Evolutionary conservation across 192 early-diverging fungal genomes (phyloP).

Genomic region (Rhizoclosmatium globosum): DNA sequence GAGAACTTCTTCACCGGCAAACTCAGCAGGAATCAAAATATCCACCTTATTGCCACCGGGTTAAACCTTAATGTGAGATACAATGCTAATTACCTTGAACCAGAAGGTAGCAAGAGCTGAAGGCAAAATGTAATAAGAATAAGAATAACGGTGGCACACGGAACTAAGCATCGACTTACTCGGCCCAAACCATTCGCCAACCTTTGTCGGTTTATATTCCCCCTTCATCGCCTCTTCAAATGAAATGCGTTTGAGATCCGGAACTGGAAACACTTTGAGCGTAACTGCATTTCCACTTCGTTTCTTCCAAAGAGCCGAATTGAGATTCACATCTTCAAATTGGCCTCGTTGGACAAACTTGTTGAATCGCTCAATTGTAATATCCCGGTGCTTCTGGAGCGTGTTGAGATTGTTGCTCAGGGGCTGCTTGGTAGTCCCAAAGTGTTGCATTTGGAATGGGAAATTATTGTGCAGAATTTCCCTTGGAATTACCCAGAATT

Average conservation of each 20-base stretch:
- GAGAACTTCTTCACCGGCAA: conserved; percentile 79
- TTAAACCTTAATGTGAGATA: neutral
- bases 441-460: neutral
- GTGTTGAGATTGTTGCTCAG: too few relatives aligned
- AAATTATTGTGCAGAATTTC: neutral
- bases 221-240: conserved; percentile 81
- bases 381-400: conserved; percentile 71
- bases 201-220: conserved; percentile 70
- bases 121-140: neutral
- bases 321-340: conserved; percentile 76
- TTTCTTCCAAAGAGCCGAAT: conserved; percentile 51
- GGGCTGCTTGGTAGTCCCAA: neutral
- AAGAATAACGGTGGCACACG: neutral
- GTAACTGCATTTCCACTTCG: conserved; percentile 52
- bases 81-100: conserved; percentile 40
- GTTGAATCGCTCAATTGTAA: conserved; percentile 77
- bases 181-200: conserved; percentile 85
- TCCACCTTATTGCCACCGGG: conserved; percentile 43
- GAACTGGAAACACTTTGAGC: conserved; percentile 70
- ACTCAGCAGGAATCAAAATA: conserved; percentile 75
- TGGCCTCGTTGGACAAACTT: conserved; percentile 75
- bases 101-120: conserved; percentile 50
- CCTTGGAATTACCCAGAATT: too few relatives aligned
- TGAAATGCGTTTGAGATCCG: conserved; percentile 71
- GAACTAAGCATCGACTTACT: conserved; percentile 43